Percentiles rank a stretch among this genome's conserved stretches.
Evolutionary conservation across 2,329 filamentous ascomycete genomes (phyloP).

Genomic region (Nannizzia gypsea): DNA sequence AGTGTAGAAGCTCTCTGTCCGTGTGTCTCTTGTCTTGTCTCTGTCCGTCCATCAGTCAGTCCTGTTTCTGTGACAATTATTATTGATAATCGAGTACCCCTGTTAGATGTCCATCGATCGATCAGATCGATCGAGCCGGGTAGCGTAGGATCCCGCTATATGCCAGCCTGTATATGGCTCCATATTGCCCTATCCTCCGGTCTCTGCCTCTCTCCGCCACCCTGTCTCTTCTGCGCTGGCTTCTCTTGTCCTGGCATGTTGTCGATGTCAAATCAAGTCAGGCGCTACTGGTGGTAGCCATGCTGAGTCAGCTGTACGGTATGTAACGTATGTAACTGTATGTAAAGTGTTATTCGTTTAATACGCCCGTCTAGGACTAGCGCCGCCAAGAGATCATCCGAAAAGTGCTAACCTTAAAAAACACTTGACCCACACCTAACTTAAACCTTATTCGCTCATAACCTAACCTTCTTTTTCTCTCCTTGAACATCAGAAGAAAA

Average conservation of each 20-base stretch:
- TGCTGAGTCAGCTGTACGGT: neutral
- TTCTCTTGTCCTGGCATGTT: neutral
- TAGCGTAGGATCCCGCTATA: neutral
- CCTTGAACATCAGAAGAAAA: neutral
- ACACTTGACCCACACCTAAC: constrained; percentile 1
- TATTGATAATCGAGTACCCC: constrained; percentile 1
- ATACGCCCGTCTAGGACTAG: neutral
- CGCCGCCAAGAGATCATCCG: neutral
- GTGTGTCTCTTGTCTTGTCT: too few species aligned
- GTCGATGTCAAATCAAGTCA: neutral
- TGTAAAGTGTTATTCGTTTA: neutral
- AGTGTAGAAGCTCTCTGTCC: neutral
- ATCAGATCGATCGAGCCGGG: constrained; percentile 1
- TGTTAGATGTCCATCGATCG: neutral
- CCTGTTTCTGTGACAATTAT: constrained; percentile 2
- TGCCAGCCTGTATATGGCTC: too few species aligned
- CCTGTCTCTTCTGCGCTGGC: neutral
- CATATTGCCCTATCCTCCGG: neutral
- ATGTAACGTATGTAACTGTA: neutral
- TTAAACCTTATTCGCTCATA: constrained; percentile 2
- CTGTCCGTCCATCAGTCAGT: neutral
- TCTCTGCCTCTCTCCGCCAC: neutral
- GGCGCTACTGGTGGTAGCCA: neutral
- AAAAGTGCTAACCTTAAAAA: constrained; percentile 4
- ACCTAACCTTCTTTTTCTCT: constrained; percentile 1